phyloP scores from a whole-genome alignment of 2,329 filamentous ascomycete species.

The Arthrobotrys entomopaga region DNA sequence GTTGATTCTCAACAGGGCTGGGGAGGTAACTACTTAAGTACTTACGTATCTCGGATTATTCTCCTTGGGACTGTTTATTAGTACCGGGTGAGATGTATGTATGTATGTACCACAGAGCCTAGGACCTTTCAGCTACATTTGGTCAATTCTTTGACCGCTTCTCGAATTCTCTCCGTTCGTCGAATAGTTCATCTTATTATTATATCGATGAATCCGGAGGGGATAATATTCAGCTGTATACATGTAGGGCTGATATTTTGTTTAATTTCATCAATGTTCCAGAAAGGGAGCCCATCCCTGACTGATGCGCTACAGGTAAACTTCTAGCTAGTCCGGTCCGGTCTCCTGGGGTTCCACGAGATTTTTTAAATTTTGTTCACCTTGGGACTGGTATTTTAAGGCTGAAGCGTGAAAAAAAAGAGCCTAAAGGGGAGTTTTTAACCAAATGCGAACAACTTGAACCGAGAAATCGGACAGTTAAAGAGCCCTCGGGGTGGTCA shows the following conservation, averaged over 20 bases:
- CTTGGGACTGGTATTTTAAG: constrained; percentile 23
- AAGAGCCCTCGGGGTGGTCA: background rate
- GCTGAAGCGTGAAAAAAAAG: constrained; percentile 20
- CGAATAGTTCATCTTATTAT: constrained; percentile 2
- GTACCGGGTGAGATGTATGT: no score
- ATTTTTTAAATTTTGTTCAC: background rate
- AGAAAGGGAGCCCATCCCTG: constrained; percentile 6
- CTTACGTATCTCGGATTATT: no score
- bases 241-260: constrained; percentile 39
- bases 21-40: no score
- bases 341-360: constrained; percentile 24
- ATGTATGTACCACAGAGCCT: no score
- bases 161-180: constrained; percentile 4
- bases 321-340: no score
- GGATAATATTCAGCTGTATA: background rate
- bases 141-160: background rate
- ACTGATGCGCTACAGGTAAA: constrained; percentile 11
- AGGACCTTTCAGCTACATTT: constrained; percentile 46
- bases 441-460: constrained; percentile 25
- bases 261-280: constrained; percentile 15
- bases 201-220: background rate
- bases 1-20: background rate
- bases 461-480: constrained; percentile 18
- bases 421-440: constrained; percentile 29
- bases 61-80: no score